phyloP scores from a whole-genome alignment of 306 rosid genomes.

The Malus fusca region DNA sequence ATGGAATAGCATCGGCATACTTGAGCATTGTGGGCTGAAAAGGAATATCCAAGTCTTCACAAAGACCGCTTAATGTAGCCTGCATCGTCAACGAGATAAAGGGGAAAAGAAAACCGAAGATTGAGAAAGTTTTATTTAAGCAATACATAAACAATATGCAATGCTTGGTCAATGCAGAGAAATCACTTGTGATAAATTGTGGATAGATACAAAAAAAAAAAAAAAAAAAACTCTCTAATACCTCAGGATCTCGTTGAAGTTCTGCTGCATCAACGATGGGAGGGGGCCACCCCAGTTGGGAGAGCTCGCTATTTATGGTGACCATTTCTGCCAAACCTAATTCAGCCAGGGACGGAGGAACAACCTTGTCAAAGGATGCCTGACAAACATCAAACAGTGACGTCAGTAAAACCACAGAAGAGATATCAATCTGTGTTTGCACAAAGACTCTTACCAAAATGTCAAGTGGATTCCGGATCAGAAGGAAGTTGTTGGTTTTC shows the following conservation, averaged over 20 bases:
- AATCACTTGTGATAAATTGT: neutral
- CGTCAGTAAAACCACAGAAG: neutral
- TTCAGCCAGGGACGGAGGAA: conserved; percentile 59
- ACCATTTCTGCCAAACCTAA: conserved; percentile 67
- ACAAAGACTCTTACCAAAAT: conserved; percentile 44
- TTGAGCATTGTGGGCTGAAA: conserved; percentile 67
- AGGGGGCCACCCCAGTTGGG: conserved; percentile 54
- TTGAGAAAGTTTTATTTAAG: neutral
- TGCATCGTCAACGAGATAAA: conserved; percentile 23
- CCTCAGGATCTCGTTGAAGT: conserved; percentile 68
- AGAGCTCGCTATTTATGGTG: conserved; percentile 53
- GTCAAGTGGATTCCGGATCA: conserved; percentile 75
- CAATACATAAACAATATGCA: neutral
- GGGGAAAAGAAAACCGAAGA: neutral
- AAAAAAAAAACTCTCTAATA: neutral
- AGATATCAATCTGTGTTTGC: neutral
- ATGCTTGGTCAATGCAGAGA: neutral
- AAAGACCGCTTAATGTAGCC: conserved; percentile 61
- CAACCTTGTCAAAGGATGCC: conserved; percentile 77
- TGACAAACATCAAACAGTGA: conserved; percentile 20
- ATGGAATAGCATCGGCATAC: too few relatives aligned
- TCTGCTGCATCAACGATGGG: conserved; percentile 65
- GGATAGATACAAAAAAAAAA: neutral
- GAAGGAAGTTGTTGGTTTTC: too few relatives aligned
- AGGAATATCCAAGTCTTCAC: conserved; percentile 65